Percentiles rank a stretch among this genome's conserved stretches.
phyloP scores from a whole-genome alignment of 257 asterid species.

The Capsicum pubescens region DNA sequence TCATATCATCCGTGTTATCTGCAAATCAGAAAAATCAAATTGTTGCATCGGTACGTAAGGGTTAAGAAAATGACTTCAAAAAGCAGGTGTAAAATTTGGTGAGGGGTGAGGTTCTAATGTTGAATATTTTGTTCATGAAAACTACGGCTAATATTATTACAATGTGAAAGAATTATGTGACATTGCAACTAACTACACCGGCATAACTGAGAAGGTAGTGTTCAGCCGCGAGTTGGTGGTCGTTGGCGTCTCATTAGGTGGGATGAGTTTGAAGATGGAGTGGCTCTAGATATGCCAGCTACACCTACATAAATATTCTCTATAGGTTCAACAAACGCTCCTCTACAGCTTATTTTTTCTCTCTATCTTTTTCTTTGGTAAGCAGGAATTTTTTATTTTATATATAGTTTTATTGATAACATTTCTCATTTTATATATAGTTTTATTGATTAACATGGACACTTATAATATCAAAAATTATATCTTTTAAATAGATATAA shows the following conservation, averaged over 20 bases:
- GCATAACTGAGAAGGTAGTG: conserved; percentile 85
- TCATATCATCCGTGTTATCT: background rate
- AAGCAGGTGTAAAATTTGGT: conserved; percentile 80
- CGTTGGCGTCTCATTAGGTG: conserved; percentile 99
- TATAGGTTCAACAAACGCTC: background rate
- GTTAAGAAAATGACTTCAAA: conserved; percentile 90
- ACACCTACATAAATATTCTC: conserved; percentile 7
- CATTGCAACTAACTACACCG: conserved; percentile 87
- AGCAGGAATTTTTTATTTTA: too few relatives aligned
- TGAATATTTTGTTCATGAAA: conserved; percentile 95
- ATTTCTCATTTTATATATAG: too few relatives aligned
- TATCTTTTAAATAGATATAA: too few relatives aligned
- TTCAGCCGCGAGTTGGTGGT: conserved; percentile 87
- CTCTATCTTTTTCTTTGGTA: background rate
- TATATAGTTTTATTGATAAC: too few relatives aligned
- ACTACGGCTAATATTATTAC: conserved; percentile 88
- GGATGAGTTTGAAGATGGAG: conserved; percentile 94
- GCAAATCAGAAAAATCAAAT: conserved; percentile 68
- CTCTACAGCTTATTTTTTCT: background rate
- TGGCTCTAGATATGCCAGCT: conserved; percentile 80
- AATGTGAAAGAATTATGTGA: conserved; percentile 73
- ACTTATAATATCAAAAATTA: too few relatives aligned
- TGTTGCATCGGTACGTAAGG: conserved; percentile 76
- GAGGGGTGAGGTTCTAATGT: conserved; percentile 88
- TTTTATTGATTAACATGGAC: too few relatives aligned